phyloP scores from a whole-genome alignment of 805 yeast species.

The Candida railenensis region DNA sequence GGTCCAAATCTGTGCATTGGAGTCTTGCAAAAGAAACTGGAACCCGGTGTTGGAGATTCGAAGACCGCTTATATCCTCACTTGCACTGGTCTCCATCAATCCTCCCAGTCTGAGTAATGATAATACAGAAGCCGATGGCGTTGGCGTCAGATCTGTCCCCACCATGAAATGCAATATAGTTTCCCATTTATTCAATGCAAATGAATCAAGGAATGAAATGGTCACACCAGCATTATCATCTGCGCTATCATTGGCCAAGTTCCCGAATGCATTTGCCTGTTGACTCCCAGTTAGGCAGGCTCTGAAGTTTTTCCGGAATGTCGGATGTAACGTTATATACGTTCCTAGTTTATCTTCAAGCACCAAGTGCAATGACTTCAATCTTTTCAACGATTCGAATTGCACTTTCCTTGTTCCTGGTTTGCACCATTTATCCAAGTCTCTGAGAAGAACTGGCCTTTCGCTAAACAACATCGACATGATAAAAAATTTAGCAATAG shows the following conservation, averaged over 20 bases:
- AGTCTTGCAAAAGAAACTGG: conserved; percentile 90
- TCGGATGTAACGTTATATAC: conserved; percentile 59
- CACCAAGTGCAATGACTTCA: conserved; percentile 73
- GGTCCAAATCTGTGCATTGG: conserved; percentile 94
- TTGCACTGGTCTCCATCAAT: conserved; percentile 69
- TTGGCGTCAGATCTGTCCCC: conserved; percentile 70
- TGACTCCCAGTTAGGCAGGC: conserved; percentile 83
- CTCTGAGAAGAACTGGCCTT: conserved; percentile 62
- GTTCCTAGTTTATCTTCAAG: conserved; percentile 53
- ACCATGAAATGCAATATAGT: conserved; percentile 96
- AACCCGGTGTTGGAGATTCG: conserved; percentile 89
- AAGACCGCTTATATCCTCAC: conserved; percentile 36
- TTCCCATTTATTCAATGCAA: conserved; percentile 91
- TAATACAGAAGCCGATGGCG: conserved; percentile 82
- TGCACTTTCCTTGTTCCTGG: conserved; percentile 56
- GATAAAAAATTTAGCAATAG: conserved; percentile 83
- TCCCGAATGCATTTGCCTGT: conserved; percentile 72
- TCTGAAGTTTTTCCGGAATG: conserved; percentile 72
- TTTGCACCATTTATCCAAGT: conserved; percentile 75
- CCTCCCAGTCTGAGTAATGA: conserved; percentile 76
- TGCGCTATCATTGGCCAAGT: conserved; percentile 28
- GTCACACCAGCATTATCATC: conserved; percentile 50
- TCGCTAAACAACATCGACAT: conserved; percentile 86
- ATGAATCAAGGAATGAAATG: conserved; percentile 66
- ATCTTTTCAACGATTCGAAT: conserved; percentile 74